phyloP scores from a whole-genome alignment of 306 rosid genomes.

The Gleditsia sinensis region DNA sequence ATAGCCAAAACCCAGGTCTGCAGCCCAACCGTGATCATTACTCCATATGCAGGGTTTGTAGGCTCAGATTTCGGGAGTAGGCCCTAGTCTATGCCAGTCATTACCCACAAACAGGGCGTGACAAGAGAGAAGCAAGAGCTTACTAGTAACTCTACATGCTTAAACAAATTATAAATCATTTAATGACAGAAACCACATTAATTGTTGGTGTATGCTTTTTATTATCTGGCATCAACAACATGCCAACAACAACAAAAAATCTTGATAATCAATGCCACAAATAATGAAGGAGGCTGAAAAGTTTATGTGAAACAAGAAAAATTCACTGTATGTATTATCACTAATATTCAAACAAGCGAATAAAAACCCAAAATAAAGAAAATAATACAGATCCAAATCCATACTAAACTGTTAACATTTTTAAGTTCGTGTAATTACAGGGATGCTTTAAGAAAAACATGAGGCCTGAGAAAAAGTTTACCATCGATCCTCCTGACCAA shows the following conservation, averaged over 20 bases:
- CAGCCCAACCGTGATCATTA: not conserved
- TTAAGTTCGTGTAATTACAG: not conserved
- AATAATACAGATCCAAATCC: not conserved
- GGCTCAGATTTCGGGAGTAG: too few relatives aligned
- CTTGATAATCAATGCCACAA: not conserved
- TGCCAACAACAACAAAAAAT: not conserved
- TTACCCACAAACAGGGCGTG: not conserved
- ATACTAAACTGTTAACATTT: not conserved
- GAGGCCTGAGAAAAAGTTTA: conserved; percentile 39
- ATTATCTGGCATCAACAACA: not conserved
- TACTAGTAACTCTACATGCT: not conserved
- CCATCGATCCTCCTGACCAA: conserved; percentile 87
- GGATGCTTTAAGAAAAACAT: conserved; percentile 16
- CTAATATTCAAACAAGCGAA: conserved; percentile 25
- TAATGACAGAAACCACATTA: not conserved
- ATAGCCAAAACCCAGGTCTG: not conserved
- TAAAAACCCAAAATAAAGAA: not conserved
- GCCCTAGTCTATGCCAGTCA: not conserved
- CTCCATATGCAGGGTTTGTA: not conserved
- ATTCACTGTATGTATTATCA: not conserved
- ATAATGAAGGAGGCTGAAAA: not conserved
- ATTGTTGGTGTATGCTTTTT: not conserved
- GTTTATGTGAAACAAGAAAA: not conserved
- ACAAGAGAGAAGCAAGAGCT: not conserved
- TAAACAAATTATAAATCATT: conserved; percentile 15